A percentile compares a stretch with the other conserved stretches of the same genome.
phyloP scores from a whole-genome alignment of 1,139 yeast genomes.

The Blastobotrys niveus region DNA sequence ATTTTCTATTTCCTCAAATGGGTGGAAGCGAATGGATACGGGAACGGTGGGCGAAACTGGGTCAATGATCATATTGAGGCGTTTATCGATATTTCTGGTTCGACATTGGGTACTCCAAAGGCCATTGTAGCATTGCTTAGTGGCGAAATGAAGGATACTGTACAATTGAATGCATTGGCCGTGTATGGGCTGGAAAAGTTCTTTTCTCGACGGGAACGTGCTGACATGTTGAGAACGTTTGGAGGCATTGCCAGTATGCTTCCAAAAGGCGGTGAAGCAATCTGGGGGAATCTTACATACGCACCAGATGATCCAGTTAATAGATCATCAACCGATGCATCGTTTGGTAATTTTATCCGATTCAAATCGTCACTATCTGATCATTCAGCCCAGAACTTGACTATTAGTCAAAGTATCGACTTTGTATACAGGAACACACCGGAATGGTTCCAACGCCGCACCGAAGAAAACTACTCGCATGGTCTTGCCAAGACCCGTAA shows the following conservation, averaged over 20 bases:
- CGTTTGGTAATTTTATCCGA: constrained; percentile 73
- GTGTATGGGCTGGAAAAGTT: constrained; percentile 92
- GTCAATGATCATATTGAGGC: constrained; percentile 78
- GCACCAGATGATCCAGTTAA: constrained; percentile 53
- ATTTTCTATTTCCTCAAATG: constrained; percentile 85
- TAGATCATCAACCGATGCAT: constrained; percentile 27
- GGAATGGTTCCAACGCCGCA: constrained; percentile 64
- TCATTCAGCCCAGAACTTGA: constrained; percentile 48
- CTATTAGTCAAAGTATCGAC: constrained; percentile 63
- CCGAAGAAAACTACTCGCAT: constrained; percentile 64
- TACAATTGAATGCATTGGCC: constrained; percentile 86
- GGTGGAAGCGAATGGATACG: constrained; percentile 82
- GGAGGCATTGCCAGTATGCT: constrained; percentile 95
- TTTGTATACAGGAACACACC: constrained; percentile 62
- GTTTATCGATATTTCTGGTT: constrained; percentile 80
- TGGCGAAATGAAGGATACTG: constrained; percentile 98
- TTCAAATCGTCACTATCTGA: constrained; percentile 46
- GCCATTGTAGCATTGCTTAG: constrained; percentile 84
- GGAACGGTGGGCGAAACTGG: constrained; percentile 87
- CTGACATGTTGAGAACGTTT: constrained; percentile 77
- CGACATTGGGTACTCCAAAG: constrained; percentile 87
- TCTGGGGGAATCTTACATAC: constrained; percentile 65
- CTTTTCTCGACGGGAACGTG: constrained; percentile 81
- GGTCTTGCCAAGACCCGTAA: constrained; percentile 60
- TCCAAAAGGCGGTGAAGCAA: constrained; percentile 85